Conservation (phyloP, 257 asterid genomes). For the Capsicum baccatum region DNA sequence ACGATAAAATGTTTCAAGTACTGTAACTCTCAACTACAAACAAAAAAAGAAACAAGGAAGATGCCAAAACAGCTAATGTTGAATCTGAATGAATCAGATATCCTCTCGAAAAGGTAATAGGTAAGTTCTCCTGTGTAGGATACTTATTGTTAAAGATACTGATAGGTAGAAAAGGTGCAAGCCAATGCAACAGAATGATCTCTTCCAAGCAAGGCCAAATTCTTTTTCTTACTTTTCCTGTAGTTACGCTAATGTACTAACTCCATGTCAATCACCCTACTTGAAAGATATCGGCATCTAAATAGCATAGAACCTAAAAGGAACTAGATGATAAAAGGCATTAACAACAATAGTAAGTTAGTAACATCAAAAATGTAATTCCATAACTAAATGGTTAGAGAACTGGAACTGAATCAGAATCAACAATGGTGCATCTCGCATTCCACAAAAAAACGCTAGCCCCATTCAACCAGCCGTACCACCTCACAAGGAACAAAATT, state of each 20-base stretch:
- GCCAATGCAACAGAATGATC: not conserved
- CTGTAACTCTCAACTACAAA: too few species aligned
- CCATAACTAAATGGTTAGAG: conserved; percentile 8
- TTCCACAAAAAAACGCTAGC: not conserved
- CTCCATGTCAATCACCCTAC: conserved; percentile 5
- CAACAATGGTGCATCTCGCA: not conserved
- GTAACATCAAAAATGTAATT: not conserved
- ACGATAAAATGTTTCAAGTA: too few species aligned
- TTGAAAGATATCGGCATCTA: conserved; percentile 1
- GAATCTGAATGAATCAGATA: too few species aligned
- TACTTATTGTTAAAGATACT: too few species aligned
- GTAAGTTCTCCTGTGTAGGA: too few species aligned
- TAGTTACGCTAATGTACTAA: conserved; percentile 20
- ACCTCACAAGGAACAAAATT: too few species aligned
- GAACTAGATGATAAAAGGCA: not conserved
- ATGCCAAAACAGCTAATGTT: too few species aligned
- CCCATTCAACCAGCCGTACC: too few species aligned
- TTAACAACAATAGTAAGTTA: too few species aligned
- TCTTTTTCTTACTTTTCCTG: not conserved
- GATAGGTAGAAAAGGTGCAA: not conserved
- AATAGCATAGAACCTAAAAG: not conserved
- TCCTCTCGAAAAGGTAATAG: too few species aligned
- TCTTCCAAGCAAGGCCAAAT: not conserved
- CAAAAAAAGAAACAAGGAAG: too few species aligned
- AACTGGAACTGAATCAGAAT: not conserved